phyloP scores from a whole-genome alignment of 139 green algal species.

The Deuterostichococcus epilithicus region DNA sequence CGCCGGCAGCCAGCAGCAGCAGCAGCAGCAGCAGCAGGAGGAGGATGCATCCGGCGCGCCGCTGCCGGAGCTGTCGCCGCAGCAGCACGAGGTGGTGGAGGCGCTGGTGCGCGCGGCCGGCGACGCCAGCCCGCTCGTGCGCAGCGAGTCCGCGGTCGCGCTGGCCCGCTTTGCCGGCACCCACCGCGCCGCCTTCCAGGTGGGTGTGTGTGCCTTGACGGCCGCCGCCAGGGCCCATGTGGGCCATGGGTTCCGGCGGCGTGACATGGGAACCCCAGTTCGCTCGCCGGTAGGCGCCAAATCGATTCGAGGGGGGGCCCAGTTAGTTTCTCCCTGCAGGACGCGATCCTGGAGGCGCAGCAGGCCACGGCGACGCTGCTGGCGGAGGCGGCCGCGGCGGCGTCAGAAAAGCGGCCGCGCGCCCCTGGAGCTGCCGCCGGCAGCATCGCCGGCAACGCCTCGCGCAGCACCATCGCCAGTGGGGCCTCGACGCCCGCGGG shows the following conservation, averaged over 20 bases:
- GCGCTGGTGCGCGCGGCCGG: constrained; percentile 28
- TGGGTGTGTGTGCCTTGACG: constrained; percentile 8
- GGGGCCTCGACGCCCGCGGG: not conserved
- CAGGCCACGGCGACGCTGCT: not conserved
- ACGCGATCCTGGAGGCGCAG: constrained; percentile 7
- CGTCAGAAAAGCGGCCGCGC: not conserved
- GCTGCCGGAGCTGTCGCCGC: not conserved
- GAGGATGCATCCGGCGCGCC: not conserved
- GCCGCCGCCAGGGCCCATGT: too few relatives aligned
- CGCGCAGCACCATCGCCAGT: constrained; percentile 4
- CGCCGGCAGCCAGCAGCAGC: not conserved
- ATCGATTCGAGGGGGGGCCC: too few relatives aligned
- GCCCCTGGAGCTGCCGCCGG: not conserved
- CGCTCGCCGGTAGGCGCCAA: too few relatives aligned
- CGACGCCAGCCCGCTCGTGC: constrained; percentile 45
- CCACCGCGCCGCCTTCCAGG: constrained; percentile 47
- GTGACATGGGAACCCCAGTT: too few relatives aligned
- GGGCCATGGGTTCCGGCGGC: too few relatives aligned
- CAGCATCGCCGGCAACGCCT: not conserved
- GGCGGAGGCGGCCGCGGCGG: constrained; percentile 2
- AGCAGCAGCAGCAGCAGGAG: not conserved
- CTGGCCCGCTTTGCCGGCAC: constrained; percentile 65
- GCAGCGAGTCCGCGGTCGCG: constrained; percentile 70
- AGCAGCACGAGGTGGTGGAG: constrained; percentile 1
- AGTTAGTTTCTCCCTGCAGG: too few relatives aligned